Percentiles rank a stretch among this genome's conserved stretches.
These are phyloP conservation scores for Cytospora piceicola DNA, from an alignment of 2,329 filamentous ascomycete species.

Conservation along the genomic window DNA sequence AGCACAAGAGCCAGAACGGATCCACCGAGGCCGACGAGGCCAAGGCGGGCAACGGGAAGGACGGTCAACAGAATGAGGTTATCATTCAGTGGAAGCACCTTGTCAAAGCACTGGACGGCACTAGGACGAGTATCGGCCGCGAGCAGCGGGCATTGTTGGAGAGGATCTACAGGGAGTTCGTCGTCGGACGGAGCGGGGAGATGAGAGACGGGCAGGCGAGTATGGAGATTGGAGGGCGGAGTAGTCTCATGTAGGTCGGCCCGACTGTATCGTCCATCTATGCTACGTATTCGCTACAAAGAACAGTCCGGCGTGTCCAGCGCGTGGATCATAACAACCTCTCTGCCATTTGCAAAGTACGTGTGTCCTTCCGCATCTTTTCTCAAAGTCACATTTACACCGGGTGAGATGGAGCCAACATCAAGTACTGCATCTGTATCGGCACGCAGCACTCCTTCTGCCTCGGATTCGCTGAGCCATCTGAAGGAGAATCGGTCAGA, in stretches of 20 bases:
- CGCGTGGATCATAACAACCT: slow-evolving; percentile 6
- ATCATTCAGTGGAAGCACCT: slow-evolving; percentile 85
- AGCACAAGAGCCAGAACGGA: slow-evolving; percentile 42
- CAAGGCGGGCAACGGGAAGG: slow-evolving; percentile 33
- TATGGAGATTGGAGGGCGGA: slow-evolving; percentile 89
- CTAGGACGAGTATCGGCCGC: slow-evolving; percentile 79
- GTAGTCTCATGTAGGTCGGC: slow-evolving; percentile 78
- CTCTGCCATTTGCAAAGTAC: slow-evolving; percentile 6
- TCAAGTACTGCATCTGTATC: slow-evolving; percentile 3
- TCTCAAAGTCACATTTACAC: background rate
- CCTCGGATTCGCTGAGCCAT: background rate
- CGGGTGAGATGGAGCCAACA: background rate
- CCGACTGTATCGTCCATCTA: slow-evolving; percentile 1
- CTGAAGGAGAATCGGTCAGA: background rate
- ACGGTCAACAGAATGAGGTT: slow-evolving; percentile 60
- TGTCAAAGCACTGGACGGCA: slow-evolving; percentile 73
- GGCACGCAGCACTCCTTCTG: background rate
- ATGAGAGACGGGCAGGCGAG: slow-evolving; percentile 92
- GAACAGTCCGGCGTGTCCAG: background rate
- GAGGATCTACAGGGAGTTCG: slow-evolving; percentile 90
- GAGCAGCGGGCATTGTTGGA: slow-evolving; percentile 75
- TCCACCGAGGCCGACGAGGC: slow-evolving; percentile 30
- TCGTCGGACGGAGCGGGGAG: slow-evolving; percentile 89
- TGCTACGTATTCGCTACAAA: background rate
- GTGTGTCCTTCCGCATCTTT: background rate